Evolutionary conservation across 2,329 filamentous ascomycete genomes (phyloP).

Genomic region (Zymoseptoria ardabiliae): DNA sequence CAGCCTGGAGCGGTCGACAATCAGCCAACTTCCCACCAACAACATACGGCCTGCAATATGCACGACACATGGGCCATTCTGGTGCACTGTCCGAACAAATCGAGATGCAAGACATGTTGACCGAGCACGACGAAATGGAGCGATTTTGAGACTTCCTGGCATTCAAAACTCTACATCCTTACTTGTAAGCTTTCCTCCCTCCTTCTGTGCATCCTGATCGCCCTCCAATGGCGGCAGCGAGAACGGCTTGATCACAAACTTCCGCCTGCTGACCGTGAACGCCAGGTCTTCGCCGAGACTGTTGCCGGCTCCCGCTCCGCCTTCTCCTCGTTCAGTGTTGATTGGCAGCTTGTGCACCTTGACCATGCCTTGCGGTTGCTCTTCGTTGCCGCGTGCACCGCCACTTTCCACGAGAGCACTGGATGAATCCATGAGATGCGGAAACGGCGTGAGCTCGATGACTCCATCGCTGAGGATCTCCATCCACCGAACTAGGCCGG

Average conservation of each 20-base stretch:
- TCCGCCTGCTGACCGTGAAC: constrained; percentile 77
- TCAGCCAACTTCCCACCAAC: constrained; percentile 28
- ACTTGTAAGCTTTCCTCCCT: constrained; percentile 42
- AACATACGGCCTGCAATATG: constrained; percentile 50
- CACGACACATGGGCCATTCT: constrained; percentile 48
- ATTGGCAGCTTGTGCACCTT: constrained; percentile 76
- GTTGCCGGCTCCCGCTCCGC: constrained; percentile 55
- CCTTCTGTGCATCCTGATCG: constrained; percentile 56
- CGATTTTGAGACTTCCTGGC: neutral
- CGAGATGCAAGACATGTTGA: constrained; percentile 55
- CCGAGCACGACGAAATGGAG: constrained; percentile 14
- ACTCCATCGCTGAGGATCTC: constrained; percentile 81
- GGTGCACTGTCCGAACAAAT: constrained; percentile 54
- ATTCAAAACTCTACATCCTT: constrained; percentile 70
- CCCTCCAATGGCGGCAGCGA: constrained; percentile 81
- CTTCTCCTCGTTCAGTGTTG: constrained; percentile 81
- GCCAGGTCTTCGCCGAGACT: constrained; percentile 75
- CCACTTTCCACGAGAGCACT: constrained; percentile 35
- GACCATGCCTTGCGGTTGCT: constrained; percentile 78
- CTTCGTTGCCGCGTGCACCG: constrained; percentile 54
- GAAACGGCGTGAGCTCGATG: constrained; percentile 72
- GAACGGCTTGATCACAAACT: constrained; percentile 79
- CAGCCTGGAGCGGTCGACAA: constrained; percentile 37
- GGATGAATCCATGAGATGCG: constrained; percentile 50
- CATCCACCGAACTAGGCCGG: constrained; percentile 75